Evolutionary conservation across 208 protist species (phyloP), one percentile per base, ranked within the genome.

Genomic region (Leishmania braziliensis): DNA sequence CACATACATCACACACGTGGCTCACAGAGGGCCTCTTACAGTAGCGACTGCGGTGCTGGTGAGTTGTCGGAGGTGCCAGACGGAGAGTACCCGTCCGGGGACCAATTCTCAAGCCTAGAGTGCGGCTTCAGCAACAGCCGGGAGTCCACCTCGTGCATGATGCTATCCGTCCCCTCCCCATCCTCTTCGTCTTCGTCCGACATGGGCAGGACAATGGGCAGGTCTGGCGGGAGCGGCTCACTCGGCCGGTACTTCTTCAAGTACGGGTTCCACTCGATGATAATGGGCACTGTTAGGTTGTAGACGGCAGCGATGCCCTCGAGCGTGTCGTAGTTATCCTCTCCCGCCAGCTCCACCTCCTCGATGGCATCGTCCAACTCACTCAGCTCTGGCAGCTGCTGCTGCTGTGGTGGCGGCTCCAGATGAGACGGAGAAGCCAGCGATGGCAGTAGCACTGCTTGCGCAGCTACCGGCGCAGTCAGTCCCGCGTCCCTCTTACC

Each of bases 191-290:
- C 88, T 1, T 75, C 85, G 71, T 83, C 86, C 23, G 81, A 76
- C 66, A 90, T 68, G 72, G 90, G 90, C 54, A 96, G 76, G 36
- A 92, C 87, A 78, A 96, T 93, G 46, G 89, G 88, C 58, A 96
- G 75, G 73, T 95, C 90, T 10, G 93, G 79, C 43, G 93, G 93
- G 60, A 96, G 84, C 26, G 93, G 90, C 50, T 95, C 91, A 65
- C 86, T 84, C 5, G 84, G 54, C 10, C 43, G 72, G 83, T 95
- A 96, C 50, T 70, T 80, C 72, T 77, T 81, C 62, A 96, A 74
- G 70, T 91, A 94, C 29, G 90, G 90, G 70, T 96, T 96, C 85
- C 88, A 95, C 73, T 85, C 58, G 26, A 95, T n/a, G 18, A 96
- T 78, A 5, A 84, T 76, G 26, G 86, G 81, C 23, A 94, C 84